These are phyloP conservation scores for Phytophthora nicotianae DNA, from an alignment of 352 stramenopile species.

Conservation along the genomic window DNA sequence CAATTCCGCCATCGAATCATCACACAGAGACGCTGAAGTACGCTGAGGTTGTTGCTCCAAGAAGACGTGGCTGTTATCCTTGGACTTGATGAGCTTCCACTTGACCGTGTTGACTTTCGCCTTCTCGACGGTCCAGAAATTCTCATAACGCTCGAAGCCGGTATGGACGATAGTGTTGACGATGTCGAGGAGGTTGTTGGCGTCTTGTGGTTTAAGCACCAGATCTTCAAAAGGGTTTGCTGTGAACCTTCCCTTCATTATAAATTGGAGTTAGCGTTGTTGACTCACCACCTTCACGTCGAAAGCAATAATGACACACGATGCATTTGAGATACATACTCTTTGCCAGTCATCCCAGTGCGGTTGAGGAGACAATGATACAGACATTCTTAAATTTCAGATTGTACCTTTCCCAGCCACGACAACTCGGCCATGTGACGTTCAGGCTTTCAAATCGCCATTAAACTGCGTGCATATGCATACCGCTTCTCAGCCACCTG, in stretches of 20 bases:
- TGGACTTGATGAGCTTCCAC: conserved; percentile 38
- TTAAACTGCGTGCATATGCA: conserved; percentile 18
- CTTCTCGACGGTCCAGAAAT: conserved; percentile 37
- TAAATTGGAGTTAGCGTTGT: conserved; percentile 16
- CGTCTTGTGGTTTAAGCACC: neutral
- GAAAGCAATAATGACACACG: conserved; percentile 18
- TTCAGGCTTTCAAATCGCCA: conserved; percentile 6
- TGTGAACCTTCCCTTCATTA: conserved; percentile 23
- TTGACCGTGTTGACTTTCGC: conserved; percentile 31
- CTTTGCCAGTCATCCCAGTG: neutral
- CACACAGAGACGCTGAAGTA: neutral
- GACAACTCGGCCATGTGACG: conserved; percentile 14
- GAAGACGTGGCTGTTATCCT: conserved; percentile 34
- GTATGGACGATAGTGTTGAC: conserved; percentile 30
- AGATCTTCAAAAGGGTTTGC: conserved; percentile 27
- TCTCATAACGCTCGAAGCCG: conserved; percentile 25
- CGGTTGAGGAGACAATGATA: conserved; percentile 10
- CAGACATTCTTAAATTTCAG: conserved; percentile 14
- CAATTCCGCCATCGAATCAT: conserved; percentile 3
- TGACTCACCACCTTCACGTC: neutral
- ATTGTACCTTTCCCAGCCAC: conserved; percentile 13
- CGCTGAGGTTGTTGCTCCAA: conserved; percentile 10
- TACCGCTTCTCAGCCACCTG: too few species aligned
- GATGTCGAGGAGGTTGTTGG: conserved; percentile 11
- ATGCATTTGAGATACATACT: neutral